These are phyloP conservation scores for Schizochytrium sp. DNA, from an alignment of 108 stramenopile genomes.

Conservation along the genomic window DNA sequence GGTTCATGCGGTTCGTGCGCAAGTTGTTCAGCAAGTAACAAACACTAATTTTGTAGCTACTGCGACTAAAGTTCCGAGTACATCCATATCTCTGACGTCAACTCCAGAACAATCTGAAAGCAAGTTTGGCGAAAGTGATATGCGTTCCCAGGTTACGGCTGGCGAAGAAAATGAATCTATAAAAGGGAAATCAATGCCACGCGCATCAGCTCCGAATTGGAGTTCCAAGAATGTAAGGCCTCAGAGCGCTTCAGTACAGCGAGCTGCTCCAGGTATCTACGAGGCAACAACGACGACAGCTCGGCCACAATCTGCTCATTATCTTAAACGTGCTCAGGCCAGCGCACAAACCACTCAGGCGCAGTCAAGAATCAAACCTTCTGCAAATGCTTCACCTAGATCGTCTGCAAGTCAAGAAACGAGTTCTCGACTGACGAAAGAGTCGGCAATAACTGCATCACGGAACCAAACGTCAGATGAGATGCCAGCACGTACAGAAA, in stretches of 20 bases:
- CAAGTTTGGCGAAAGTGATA: not conserved
- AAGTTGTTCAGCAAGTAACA: not conserved
- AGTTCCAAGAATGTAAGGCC: not conserved
- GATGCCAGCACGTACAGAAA: not conserved
- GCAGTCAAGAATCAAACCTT: not conserved
- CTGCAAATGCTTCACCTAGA: too few species aligned
- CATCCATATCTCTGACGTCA: not conserved
- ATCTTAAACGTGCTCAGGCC: constrained; percentile 19
- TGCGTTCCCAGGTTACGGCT: not conserved
- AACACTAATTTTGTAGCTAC: not conserved
- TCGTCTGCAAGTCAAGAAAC: too few species aligned
- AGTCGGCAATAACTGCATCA: not conserved
- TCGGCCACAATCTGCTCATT: constrained; percentile 28
- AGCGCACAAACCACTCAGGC: not conserved
- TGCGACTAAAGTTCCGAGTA: not conserved
- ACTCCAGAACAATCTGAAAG: not conserved
- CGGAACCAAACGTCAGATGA: not conserved
- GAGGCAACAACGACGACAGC: not conserved
- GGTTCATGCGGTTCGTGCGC: constrained; percentile 32
- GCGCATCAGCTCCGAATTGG: too few species aligned
- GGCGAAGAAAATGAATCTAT: not conserved
- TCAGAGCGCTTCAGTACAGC: not conserved
- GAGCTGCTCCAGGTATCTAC: not conserved
- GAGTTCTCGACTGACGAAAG: not conserved
- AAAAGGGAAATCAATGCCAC: not conserved